These are phyloP conservation scores for Colletotrichum musicola DNA, from an alignment of 2,329 filamentous ascomycete species.

Conservation along the genomic window DNA sequence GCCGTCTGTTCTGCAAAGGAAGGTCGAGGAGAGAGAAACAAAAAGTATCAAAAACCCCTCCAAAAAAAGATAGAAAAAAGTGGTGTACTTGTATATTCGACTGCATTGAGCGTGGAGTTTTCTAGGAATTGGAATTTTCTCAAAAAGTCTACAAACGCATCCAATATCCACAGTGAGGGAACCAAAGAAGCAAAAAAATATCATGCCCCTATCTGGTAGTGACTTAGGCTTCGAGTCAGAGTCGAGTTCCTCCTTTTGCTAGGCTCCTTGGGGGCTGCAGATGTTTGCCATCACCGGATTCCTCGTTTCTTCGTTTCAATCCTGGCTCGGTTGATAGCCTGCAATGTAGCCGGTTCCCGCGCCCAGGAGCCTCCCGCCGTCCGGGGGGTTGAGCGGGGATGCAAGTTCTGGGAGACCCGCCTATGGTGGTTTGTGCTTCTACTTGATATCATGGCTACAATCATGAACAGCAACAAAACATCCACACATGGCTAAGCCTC, in stretches of 20 bases:
- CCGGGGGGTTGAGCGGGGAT: not conserved
- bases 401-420: not conserved
- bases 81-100: slow-evolving; percentile 28
- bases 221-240: no score
- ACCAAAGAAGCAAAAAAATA: not conserved
- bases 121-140: slow-evolving; percentile 34
- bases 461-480: not conserved
- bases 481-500: slow-evolving; percentile 6
- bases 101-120: slow-evolving; percentile 39
- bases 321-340: not conserved
- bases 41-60: not conserved
- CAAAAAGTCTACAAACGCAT: slow-evolving; percentile 12
- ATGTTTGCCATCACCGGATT: not conserved
- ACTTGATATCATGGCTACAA: not conserved
- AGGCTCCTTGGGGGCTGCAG: not conserved
- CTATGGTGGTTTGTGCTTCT: not conserved
- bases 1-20: not conserved
- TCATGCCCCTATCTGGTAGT: no score
- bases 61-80: slow-evolving; percentile 20
- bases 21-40: slow-evolving; percentile 13
- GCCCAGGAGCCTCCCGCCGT: slow-evolving; percentile 10
- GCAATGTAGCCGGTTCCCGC: slow-evolving; percentile 6
- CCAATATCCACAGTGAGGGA: slow-evolving; percentile 1
- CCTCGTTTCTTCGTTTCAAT: slow-evolving; percentile 2
- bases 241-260: not conserved